Base-by-base conservation (phyloP, 805 yeast species). In the Candida nanaspora region DNA sequence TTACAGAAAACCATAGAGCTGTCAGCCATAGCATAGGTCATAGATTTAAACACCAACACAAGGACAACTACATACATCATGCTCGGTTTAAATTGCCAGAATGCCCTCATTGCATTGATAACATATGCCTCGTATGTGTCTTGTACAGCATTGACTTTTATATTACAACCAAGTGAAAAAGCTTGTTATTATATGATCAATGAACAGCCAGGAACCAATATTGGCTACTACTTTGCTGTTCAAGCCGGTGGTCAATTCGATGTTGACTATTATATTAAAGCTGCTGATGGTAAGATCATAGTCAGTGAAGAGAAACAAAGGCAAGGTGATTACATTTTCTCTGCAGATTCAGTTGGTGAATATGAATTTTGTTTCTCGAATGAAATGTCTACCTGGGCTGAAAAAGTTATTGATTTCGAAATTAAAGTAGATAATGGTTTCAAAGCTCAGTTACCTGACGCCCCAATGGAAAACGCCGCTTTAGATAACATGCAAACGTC, bases 341-440 rank as follows among this genome's bases (percentile, higher is more conserved):
- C 65, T 18, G 94, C 86, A 19, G 76, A 74, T 33, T 56, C 59
- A 39, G 57, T 62, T 16, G 96, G 96, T 33, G 96, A 88, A 61
- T 88, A 86, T 67, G 83, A 82, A 61, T 82, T 88, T 60, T 88
- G 96, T 65, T 86, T 88, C 67, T 65, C 78, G 52, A 84, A 86
- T 61, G 84, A 78, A 46, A 82, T 83, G 85, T 77, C 86, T 4
- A 82, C 89, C 4, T 78, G 78, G 57, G 82, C 88, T 41, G 89
- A 84, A 56, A 87, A 86, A 65, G 78, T 82, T 40, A 80, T 88
- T 50, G 95, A 86, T 63, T 82, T 88, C 52, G 95, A 88, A 56
- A 74, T 88, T 55, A 74, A 69, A 47, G 61, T 66, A 46, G 77
- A 70, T 39, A 69, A 71, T 45, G 77, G 68, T 40, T 72, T 78